These are phyloP conservation scores for Penicillium sp. DNA, from an alignment of 2,329 filamentous ascomycete species.

Conservation along the genomic window DNA sequence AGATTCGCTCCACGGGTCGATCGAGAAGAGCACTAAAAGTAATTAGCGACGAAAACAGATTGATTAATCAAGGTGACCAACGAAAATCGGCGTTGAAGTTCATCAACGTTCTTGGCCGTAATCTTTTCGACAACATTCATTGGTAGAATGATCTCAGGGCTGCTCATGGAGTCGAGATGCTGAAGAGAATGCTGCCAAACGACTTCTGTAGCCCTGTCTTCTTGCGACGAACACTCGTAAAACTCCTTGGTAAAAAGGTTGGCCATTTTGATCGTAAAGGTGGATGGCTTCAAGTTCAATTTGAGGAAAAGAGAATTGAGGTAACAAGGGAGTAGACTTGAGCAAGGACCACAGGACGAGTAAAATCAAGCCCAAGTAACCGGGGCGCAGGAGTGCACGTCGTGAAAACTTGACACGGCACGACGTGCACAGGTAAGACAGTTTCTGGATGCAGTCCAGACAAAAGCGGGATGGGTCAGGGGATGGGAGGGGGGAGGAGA, in stretches of 20 bases:
- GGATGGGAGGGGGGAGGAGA: background rate
- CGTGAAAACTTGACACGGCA: no score
- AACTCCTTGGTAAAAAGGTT: background rate
- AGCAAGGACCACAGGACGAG: no score
- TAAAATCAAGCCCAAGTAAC: no score
- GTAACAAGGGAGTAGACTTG: no score
- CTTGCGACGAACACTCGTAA: background rate
- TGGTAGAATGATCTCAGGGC: constrained; percentile 3
- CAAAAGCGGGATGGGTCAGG: background rate
- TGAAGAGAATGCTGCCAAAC: background rate
- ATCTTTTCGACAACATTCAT: background rate
- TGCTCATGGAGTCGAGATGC: background rate
- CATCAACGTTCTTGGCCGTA: background rate
- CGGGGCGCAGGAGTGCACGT: no score
- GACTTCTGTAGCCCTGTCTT: background rate
- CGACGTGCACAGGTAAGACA: no score
- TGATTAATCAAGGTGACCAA: background rate
- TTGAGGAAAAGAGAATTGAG: no score
- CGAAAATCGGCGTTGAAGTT: background rate
- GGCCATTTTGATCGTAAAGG: no score
- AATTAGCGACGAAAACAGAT: background rate
- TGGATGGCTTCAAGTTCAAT: no score
- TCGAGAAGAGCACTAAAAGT: background rate
- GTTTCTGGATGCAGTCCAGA: no score
- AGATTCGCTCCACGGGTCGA: no score